Evolutionary conservation across 176 grass and related monocot genomes (phyloP).

Genomic region (Oryza brachyantha): DNA sequence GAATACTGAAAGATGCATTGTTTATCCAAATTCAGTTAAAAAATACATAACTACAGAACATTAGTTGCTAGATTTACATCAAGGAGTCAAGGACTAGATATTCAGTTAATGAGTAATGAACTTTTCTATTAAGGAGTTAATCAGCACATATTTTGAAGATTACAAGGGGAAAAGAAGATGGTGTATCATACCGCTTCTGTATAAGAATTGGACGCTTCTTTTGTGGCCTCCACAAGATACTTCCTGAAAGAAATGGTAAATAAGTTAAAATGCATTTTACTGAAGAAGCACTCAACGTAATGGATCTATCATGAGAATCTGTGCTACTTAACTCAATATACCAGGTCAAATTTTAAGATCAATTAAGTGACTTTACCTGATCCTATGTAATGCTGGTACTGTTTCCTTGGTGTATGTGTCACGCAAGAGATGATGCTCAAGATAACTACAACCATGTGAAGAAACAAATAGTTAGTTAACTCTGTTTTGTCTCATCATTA

Average conservation of each 20-base stretch:
- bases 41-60: neutral
- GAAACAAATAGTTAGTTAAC: neutral
- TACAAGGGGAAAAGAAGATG: neutral
- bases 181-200: constrained; percentile 71
- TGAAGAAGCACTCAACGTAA: neutral
- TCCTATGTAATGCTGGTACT: constrained; percentile 79
- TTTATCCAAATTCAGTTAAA: constrained; percentile 4
- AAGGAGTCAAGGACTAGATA: neutral
- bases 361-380: constrained; percentile 51
- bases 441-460: constrained; percentile 53
- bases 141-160: neutral
- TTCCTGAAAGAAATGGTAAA: constrained; percentile 58
- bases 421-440: constrained; percentile 95
- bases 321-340: neutral
- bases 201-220: constrained; percentile 96
- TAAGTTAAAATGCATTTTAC: neutral
- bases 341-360: neutral
- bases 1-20: neutral
- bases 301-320: neutral
- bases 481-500: neutral
- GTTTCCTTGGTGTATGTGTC: constrained; percentile 99
- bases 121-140: no score
- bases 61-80: neutral
- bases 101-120: neutral
- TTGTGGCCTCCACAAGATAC: constrained; percentile 91